These are phyloP conservation scores for Penicillium diatomitis DNA, from an alignment of 495 filamentous ascomycete species.

Conservation along the genomic window DNA sequence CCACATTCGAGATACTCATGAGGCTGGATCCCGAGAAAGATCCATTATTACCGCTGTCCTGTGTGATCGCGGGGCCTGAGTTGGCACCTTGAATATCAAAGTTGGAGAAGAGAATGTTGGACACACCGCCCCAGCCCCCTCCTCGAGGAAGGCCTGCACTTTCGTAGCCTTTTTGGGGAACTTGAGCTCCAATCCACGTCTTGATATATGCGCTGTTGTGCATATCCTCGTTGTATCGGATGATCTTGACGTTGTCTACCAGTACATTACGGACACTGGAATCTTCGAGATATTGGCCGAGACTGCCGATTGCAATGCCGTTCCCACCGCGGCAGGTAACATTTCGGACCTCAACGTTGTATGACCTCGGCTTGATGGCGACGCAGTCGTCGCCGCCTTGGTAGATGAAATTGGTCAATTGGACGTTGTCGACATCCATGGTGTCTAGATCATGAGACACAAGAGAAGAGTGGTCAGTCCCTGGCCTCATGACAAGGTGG, in stretches of 20 bases:
- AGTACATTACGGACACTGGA: constrained; percentile 38
- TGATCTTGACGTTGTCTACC: constrained; percentile 37
- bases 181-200: constrained; percentile 44
- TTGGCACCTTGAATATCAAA: constrained; percentile 39
- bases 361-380: constrained; percentile 48
- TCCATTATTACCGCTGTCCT: constrained; percentile 46
- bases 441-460: constrained; percentile 27
- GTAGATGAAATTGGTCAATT: constrained; percentile 45
- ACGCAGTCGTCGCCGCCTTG: constrained; percentile 52
- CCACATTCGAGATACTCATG: constrained; percentile 42
- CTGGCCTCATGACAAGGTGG: too few relatives aligned
- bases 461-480: background rate
- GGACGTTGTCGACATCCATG: constrained; percentile 45
- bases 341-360: constrained; percentile 43
- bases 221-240: constrained; percentile 40
- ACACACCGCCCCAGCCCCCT: constrained; percentile 43
- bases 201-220: constrained; percentile 48
- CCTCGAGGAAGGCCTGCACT: constrained; percentile 37
- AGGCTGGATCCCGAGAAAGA: constrained; percentile 38
- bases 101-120: constrained; percentile 46
- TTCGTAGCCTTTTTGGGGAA: constrained; percentile 39
- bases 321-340: constrained; percentile 47
- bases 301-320: constrained; percentile 47
- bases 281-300: constrained; percentile 51
- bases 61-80: constrained; percentile 31